Conservation (phyloP, 495 filamentous ascomycete species). For the Xylaria cubensis region DNA sequence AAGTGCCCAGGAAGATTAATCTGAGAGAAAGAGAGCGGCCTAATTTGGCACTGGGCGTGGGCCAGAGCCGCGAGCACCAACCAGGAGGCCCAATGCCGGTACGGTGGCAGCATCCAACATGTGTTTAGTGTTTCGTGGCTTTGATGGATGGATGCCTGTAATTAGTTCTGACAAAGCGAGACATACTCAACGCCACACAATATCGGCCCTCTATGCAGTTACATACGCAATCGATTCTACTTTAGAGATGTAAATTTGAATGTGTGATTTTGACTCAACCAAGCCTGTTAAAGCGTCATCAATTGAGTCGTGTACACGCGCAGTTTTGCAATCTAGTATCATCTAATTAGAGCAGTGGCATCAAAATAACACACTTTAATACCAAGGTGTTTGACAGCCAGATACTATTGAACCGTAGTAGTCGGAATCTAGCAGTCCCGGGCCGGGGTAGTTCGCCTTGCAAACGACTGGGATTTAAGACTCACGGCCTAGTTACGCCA, state of each 20-base stretch:
- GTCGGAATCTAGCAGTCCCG: not conserved
- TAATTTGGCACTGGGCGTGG: not conserved
- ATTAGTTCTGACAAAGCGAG: not conserved
- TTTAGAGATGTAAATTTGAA: no score
- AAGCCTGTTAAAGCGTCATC: not conserved
- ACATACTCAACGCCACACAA: not conserved
- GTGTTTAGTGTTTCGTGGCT: conserved; percentile 1
- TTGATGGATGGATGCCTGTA: not conserved
- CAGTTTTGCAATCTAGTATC: not conserved
- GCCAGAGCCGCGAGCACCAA: not conserved
- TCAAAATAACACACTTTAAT: not conserved
- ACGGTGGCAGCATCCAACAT: not conserved
- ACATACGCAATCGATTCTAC: not conserved
- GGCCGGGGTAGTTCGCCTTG: not conserved
- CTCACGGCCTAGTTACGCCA: not conserved
- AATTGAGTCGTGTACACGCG: not conserved
- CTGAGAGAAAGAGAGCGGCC: not conserved
- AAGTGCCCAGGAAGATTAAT: not conserved
- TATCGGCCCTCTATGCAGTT: not conserved
- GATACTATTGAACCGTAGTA: no score
- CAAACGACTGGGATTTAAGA: not conserved
- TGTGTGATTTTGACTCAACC: not conserved
- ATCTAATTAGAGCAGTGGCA: not conserved
- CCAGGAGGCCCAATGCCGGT: not conserved
- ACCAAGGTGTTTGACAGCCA: not conserved